Evolutionary conservation across 2,329 filamentous ascomycete genomes (phyloP), one percentile per base, ranked within the genome.

Genomic region (Aspergillus phoenicis): DNA sequence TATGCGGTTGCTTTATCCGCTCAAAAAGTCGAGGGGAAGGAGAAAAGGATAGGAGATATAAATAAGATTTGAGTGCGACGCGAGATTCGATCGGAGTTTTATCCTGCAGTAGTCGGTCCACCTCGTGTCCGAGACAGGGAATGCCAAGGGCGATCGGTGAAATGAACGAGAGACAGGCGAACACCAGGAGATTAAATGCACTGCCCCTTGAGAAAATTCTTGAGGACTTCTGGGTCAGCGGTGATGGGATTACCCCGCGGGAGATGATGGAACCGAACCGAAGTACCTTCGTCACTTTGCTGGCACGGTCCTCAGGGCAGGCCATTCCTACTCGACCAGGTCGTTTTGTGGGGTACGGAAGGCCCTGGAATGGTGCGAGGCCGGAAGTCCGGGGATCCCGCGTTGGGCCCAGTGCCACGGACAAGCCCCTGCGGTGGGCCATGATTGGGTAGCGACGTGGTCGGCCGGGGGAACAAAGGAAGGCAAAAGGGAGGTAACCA

Each of bases 81-180:
- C 39, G 26, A 45, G 39, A 43, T 56, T 20, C 10, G 39, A 56
- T 38, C 53, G 53, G 53, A 56, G 53, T 30, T 56, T 56, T 56
- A 24, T 28, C 24, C 39, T 43, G 53, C 26, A 30, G 41, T 30
- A 45, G 28, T 30, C 26, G 53, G 41, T 56, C 53, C 53, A 56
- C 53, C 53, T 56, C 53, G 53, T 56, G 53, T 56, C 53, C 53
- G 33, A 56, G 53, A 45, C 39, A 28, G 53, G 53, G 41, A 56
- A 47, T 56, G 53, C 53, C 53, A 56, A 56, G 53, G 53, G 28
- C 53, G 53, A 56, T 56, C 53, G 53, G 53, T 26, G 41, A 45
- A 43, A 56, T 45, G 53, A 56, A 45, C 15, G 53, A 45, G 53
- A 56, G 28, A 56, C 52, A 26, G 39, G 39, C 24, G 20, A 26